Evolutionary conservation across 2,329 filamentous ascomycete genomes (phyloP).

Genomic region (Colletotrichum neosansevieriae): DNA sequence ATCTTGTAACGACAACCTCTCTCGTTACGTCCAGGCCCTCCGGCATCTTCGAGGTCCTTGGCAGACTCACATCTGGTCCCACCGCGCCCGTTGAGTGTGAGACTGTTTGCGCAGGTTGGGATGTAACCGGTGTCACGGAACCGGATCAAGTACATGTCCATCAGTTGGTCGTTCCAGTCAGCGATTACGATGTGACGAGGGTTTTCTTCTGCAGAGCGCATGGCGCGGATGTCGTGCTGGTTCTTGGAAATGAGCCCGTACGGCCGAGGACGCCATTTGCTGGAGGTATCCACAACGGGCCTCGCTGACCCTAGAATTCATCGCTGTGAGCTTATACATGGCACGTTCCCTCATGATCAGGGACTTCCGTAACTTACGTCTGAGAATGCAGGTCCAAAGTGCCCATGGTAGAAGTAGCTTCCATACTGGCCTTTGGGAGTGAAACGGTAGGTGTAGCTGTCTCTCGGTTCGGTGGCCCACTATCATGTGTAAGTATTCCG

Average conservation of each 20-base stretch:
- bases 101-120: slow-evolving; percentile 28
- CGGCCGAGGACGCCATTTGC: slow-evolving; percentile 23
- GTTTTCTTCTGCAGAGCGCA: slow-evolving; percentile 4
- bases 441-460: slow-evolving; percentile 31
- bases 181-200: slow-evolving; percentile 23
- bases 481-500: background rate
- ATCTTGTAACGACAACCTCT: slow-evolving; percentile 9
- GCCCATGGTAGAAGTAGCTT: background rate
- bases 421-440: slow-evolving; percentile 30
- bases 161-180: slow-evolving; percentile 29
- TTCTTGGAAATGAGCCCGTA: slow-evolving; percentile 14
- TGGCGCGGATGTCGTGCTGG: slow-evolving; percentile 15
- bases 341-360: too few species aligned
- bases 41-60: slow-evolving; percentile 15
- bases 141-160: slow-evolving; percentile 29
- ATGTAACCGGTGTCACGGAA: slow-evolving; percentile 34
- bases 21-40: slow-evolving; percentile 19
- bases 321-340: too few species aligned
- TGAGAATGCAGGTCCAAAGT: slow-evolving; percentile 18
- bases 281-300: slow-evolving; percentile 22
- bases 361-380: background rate
- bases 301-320: slow-evolving; percentile 12
- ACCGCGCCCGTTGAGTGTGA: slow-evolving; percentile 19
- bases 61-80: slow-evolving; percentile 17
- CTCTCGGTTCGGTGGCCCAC: slow-evolving; percentile 31